Base-by-base conservation (phyloP, 371 early-diverging fungal genomes). In the Quaeritorhiza haematococci region DNA sequence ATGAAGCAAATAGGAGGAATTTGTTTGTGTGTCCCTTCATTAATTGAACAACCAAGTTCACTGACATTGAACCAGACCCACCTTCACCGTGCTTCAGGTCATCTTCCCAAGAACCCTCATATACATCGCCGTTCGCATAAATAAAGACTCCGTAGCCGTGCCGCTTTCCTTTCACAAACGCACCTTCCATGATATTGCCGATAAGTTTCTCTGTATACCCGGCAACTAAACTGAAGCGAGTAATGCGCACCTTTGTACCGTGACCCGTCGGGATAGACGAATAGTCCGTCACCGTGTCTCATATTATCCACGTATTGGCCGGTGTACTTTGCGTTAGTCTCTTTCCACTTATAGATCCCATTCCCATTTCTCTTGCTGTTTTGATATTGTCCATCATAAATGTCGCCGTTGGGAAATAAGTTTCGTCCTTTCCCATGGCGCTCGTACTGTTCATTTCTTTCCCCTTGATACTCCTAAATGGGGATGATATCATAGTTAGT, bases 381-480 rank as follows among this genome's bases (percentile, higher is more conserved):
- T n/a, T 45, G 51, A 57, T 80, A 80, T 2, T 30, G 13, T 4
- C 80, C 80, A 7, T 68, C 68, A 62, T 74, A 80, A 10, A 67
- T 60, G 62, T 80, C 80, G 27, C 76, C 76, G 60, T 80, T 80
- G 26, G 73, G 66, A 52, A 76, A 80, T 3, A 59, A 58, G 50
- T 66, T 78, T 45, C 68, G 68, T 2, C 80, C 80, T 28, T 67
- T 68, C n/a, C 80, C 80, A 62, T 78, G 78, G 10, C 80, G 55
- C 54, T 74, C 67, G 19, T 56, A 62, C 6, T 44, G 43, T 8
- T 59, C 76, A 61, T 74, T 73, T 41, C 80, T 60, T 19, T 73
- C 75, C 17, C 80, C 80, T 35, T 71, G 75, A 59, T 80, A 80
- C 19, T 63, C 61, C 80, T 80, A 51, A 1, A 30, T n/a, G n/a